A percentile compares a stretch with the other conserved stretches of the same genome.
phyloP scores from a whole-genome alignment of 1,139 yeast genomes.

The Protomyces arabidopsidicola region DNA sequence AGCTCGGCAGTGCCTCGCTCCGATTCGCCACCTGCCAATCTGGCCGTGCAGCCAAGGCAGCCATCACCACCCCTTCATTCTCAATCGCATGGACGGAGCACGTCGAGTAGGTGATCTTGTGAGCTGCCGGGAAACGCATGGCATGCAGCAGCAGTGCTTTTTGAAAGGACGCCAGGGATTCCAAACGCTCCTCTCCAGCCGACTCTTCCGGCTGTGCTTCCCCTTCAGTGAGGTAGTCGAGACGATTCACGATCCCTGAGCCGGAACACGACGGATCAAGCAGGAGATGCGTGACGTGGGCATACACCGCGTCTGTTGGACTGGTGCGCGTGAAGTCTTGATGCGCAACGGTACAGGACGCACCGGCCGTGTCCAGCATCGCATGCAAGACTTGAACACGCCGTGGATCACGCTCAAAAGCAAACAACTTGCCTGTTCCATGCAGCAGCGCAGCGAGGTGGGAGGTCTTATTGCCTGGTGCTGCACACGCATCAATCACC shows the following conservation, averaged over 20 bases:
- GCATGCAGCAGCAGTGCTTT: constrained; percentile 85
- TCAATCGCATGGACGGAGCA: constrained; percentile 93
- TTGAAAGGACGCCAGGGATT: constrained; percentile 78
- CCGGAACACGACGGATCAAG: constrained; percentile 99
- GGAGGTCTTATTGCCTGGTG: constrained; percentile 97
- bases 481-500: constrained; percentile 91
- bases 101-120: constrained; percentile 84
- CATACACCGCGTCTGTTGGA: constrained; percentile 47
- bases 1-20: constrained; percentile 62
- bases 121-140: constrained; percentile 67
- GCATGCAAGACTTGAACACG: constrained; percentile 67
- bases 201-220: constrained; percentile 34
- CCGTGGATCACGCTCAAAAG: constrained; percentile 78
- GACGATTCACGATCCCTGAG: constrained; percentile 91
- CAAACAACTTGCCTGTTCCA: constrained; percentile 49
- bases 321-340: constrained; percentile 74
- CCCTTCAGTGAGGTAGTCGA: constrained; percentile 44
- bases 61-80: constrained; percentile 84
- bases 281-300: constrained; percentile 63
- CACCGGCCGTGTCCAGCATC: constrained; percentile 80
- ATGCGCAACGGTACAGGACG: constrained; percentile 65
- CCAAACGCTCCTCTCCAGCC: constrained; percentile 50
- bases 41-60: constrained; percentile 54
- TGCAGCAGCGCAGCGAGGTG: constrained; percentile 67
- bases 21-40: constrained; percentile 76